Evolutionary conservation across 768 basidiomycete genomes (phyloP), one percentile per base, ranked within the genome.

Genomic region (Amanita pallidorosea): DNA sequence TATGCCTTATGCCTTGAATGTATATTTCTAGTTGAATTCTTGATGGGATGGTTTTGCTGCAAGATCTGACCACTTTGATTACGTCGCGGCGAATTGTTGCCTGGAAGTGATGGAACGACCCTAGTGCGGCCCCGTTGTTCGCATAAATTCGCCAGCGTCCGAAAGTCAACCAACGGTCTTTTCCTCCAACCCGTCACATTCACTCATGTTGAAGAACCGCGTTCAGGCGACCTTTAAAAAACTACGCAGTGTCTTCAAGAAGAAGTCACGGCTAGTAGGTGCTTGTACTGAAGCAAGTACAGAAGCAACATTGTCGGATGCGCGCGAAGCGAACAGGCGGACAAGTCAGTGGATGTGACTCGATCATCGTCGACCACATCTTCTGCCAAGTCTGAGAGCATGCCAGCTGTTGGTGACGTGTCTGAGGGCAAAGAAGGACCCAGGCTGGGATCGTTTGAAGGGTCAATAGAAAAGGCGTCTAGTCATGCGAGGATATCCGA

Each of bases 131-230:
- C 15, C 33, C 35, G 18, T 20, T 17, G 9, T 48, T 40, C 37
- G 25, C 11, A 49, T 49, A 49, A 49, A 49, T 49, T 49, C 18
- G 27, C 47, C 25, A 36, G 25, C 25, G 25, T 23, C 20, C 9
- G 20, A 9, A 13, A 25, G 17, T n/a, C 20, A 18, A 25, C 47
- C 11, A 9, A 27, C 35, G 35, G 17, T 29, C 18, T 29, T 22
- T 38, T 38, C 15, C 22, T 4, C 47, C 47, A 49, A 37, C 37
- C 37, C 27, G 17, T 29, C 47, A 48, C 37, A 25, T 48, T 12
- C 22, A 31, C 31, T 22, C 47, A 49, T 49, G 47, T 27, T 49
- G 36, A 49, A 49, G 47, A 36, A 40, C n/a, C 37, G 18, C 38
- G 2, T 50, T 23, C 41, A 41, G 22, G n/a, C 49, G 7, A 22